A percentile compares a stretch with the other conserved stretches of the same genome.
phyloP scores from a whole-genome alignment of 257 asterid genomes.

The Asclepias syriaca region DNA sequence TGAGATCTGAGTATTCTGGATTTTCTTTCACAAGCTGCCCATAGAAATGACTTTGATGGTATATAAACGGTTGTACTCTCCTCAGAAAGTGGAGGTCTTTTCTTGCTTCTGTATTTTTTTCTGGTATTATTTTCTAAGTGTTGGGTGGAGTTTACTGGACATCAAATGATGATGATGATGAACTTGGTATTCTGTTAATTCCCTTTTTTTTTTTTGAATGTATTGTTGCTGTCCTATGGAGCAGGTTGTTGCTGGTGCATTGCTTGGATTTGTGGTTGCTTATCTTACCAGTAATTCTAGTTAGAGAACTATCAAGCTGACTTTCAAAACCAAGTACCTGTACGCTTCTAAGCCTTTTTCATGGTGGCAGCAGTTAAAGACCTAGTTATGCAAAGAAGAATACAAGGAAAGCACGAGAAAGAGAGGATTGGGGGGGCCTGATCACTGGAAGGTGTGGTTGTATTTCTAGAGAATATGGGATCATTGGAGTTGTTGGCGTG shows the following conservation, averaged over 20 bases:
- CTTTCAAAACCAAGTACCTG: not conserved
- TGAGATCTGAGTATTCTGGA: not conserved
- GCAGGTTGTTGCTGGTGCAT: slow-evolving; percentile 76
- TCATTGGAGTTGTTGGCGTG: not conserved
- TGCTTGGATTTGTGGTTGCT: slow-evolving; percentile 60
- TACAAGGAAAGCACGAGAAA: not conserved
- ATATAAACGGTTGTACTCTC: not conserved
- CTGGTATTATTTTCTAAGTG: not conserved
- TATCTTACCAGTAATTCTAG: slow-evolving; percentile 41
- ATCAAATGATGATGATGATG: not conserved
- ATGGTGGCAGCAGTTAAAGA: not conserved
- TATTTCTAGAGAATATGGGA: not conserved
- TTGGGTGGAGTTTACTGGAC: not conserved
- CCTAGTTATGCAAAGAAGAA: not conserved
- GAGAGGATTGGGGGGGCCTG: not conserved
- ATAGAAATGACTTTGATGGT: not conserved
- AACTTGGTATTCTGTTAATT: not conserved
- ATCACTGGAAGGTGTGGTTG: not conserved
- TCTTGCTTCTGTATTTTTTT: not conserved
- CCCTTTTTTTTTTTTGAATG: not conserved
- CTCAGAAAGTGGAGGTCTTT: not conserved
- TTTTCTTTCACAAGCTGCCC: not conserved
- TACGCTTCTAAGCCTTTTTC: not conserved
- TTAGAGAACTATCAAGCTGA: slow-evolving; percentile 5
- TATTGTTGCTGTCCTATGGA: not conserved